Evolutionary conservation across 331 rosid species (phyloP), one percentile per base, ranked within the genome.

Genomic region (Phaseolus coccineus): DNA sequence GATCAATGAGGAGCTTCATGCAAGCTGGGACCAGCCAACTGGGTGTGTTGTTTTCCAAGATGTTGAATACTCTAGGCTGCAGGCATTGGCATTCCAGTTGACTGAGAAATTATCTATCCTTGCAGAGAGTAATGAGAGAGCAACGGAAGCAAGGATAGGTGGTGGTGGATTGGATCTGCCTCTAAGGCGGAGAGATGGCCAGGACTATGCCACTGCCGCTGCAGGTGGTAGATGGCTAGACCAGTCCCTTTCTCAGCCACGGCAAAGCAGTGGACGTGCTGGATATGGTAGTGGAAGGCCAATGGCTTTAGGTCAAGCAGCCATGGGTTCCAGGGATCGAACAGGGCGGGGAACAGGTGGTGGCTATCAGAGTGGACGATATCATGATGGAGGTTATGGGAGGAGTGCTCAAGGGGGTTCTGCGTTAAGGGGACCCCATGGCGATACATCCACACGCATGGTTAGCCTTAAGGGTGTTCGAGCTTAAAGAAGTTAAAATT

Each of bases 1-100:
- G 92, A 81, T 96, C 84, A 89, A 89, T 2, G 98, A 91, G 82
- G 99, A 91, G 89, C 96, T 96, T 68, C 87, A 86, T 76, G 97
- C 97, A 8, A 93, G 94, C 80, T 96, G 90, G 93, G 90, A 89
- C 72, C 91, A 91, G 74, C 93, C 91, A 67, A 81, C 86, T 55
- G 82, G 85, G 67, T 84, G 90, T 77, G 80, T 87, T 58, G 15
- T 91, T 80, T 91, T 90, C 90, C 90, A 84, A 42, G 91, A 91
- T 15, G 87, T 88, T 51, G 88, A 87, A 65, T 82, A 80, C 81
- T 77, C 92, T 44, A 91, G 94, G 72, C 73, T 91, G 80, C 97
- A 92, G 70, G 91, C 88, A 6, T 66, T 94, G 77, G 92, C 91
- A 30, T 94, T 94, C 93, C 92, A 88, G 69, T 64, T 91, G 77